A percentile compares a stretch with the other conserved stretches of the same genome.
These are phyloP conservation scores for Herpetomonas samuelpessoai DNA, from an alignment of 208 protist genomes.

Conservation along the genomic window DNA sequence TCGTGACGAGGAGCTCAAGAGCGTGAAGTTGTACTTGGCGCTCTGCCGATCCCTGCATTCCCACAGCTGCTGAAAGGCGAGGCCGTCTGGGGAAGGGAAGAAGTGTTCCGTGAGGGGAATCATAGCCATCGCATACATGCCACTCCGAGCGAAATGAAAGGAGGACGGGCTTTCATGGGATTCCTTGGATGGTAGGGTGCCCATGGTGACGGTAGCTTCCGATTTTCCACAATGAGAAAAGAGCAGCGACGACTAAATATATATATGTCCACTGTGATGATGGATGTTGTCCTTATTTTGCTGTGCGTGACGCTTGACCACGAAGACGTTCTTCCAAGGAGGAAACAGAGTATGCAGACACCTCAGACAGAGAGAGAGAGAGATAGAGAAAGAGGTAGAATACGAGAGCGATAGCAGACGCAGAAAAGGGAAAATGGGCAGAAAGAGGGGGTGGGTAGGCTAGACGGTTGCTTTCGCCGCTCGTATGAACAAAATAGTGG, in stretches of 20 bases:
- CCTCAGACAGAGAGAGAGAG: constrained; percentile 8
- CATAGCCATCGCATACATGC: constrained; percentile 28
- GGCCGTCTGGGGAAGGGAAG: constrained; percentile 45
- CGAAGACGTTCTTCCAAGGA: too few relatives aligned
- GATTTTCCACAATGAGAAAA: too few relatives aligned
- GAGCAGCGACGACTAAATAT: too few relatives aligned
- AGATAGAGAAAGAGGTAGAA: constrained; percentile 8
- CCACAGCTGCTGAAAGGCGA: constrained; percentile 56
- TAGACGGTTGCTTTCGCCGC: too few relatives aligned
- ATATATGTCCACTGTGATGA: too few relatives aligned
- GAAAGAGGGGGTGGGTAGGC: too few relatives aligned
- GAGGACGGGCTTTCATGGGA: constrained; percentile 39
- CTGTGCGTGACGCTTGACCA: too few relatives aligned
- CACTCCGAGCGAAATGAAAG: constrained; percentile 42
- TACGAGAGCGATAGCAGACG: constrained; percentile 2
- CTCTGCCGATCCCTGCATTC: constrained; percentile 41
- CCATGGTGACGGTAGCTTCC: too few relatives aligned
- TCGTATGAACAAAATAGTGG: too few relatives aligned
- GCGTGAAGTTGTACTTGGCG: constrained; percentile 58
- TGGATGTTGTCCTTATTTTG: too few relatives aligned
- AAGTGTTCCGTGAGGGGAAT: constrained; percentile 57
- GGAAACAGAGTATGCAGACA: too few relatives aligned
- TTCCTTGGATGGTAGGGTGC: constrained; percentile 51
- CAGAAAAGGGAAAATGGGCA: constrained; percentile 3
- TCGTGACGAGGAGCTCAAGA: constrained; percentile 16